Evolutionary conservation across 371 early-diverging fungal species (phyloP), one percentile per base, ranked within the genome.

Genomic region (Sanchytrium tribonematis): DNA sequence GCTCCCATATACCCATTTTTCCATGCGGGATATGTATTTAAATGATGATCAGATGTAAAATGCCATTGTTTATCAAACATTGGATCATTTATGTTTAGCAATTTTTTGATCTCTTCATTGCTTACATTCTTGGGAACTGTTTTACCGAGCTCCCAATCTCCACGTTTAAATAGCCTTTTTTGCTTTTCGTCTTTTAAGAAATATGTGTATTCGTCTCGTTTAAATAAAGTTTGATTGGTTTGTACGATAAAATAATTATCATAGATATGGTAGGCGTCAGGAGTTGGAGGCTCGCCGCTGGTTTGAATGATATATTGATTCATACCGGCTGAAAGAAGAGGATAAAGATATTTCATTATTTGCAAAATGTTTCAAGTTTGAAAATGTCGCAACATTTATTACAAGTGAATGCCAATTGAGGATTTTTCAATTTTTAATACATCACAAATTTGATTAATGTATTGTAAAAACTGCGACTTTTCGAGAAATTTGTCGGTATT

Each of bases 41-140:
- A 48, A 48, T 48, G 48, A 22, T 48, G 48, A 48, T 48, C 48
- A 22, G 48, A 48, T 48, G 48, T 48, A 78, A 88, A 75, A 80
- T 88, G 89, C 90, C 90, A 90, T 73, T 90, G 91, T 28, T 83
- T 77, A 29, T 69, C 48, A 72, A 90, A 87, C 68, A 83, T 84
- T n/a, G 91, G 91, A 75, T 93, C 93, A 1, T 31, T 29, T 30
- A 90, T 85, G 5, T 68, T 66, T 66, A 82, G 68, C 2, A 17
- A n/a, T 5, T 29, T 28, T 29, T 67, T 67, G 12, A 67, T 67
- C 22, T 48, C 12, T 22, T 48, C 48, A 48, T 48, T 48, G 48
- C 12, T 12, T 48, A 48, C 22, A 48, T 5, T 48, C 22, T 48
- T 48, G 5, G 48, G 48, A 12, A 48, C 48, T 48, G 48, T 48